Percentiles rank a stretch among this genome's conserved stretches.
phyloP scores from a whole-genome alignment of 148 eudicot genomes.

The Silene latifolia region DNA sequence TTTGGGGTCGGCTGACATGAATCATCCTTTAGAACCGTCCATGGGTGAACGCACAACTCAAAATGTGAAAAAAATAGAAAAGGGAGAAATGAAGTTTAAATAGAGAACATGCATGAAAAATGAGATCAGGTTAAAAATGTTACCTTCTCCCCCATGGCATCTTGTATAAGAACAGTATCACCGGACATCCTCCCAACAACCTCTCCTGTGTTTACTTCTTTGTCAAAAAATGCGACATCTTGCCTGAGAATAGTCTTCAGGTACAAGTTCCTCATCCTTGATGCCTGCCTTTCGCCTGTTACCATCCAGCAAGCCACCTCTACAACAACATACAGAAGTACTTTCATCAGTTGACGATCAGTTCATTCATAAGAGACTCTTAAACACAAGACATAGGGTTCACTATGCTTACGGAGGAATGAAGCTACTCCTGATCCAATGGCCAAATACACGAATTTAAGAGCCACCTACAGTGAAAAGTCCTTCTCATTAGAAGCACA shows the following conservation, averaged over 20 bases:
- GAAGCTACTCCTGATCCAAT: slow-evolving; percentile 43
- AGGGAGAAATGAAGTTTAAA: neutral
- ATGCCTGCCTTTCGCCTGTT: slow-evolving; percentile 78
- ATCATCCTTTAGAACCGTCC: too few relatives aligned
- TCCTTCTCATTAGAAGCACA: neutral
- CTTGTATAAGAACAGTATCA: slow-evolving; percentile 73
- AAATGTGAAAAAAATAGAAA: too few relatives aligned
- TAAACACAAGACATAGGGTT: neutral
- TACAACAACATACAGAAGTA: slow-evolving; percentile 11
- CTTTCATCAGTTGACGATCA: neutral
- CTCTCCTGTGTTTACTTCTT: slow-evolving; percentile 77
- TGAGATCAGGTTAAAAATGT: neutral
- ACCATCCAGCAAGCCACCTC: slow-evolving; percentile 85
- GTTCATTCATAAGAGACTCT: neutral
- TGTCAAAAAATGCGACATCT: slow-evolving; percentile 70
- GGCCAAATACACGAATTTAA: slow-evolving; percentile 58
- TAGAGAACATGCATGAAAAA: neutral
- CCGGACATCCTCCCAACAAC: slow-evolving; percentile 85
- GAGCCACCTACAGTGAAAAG: slow-evolving; percentile 37
- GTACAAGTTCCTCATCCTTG: slow-evolving; percentile 61
- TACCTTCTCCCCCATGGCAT: slow-evolving; percentile 88
- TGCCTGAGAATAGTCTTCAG: slow-evolving; percentile 62
- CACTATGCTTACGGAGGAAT: slow-evolving; percentile 54
- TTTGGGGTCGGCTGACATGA: too few relatives aligned
- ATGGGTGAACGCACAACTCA: too few relatives aligned